These are phyloP conservation scores for Lichtheimia ramosa DNA, from an alignment of 371 early-diverging fungal species.

Conservation along the genomic window DNA sequence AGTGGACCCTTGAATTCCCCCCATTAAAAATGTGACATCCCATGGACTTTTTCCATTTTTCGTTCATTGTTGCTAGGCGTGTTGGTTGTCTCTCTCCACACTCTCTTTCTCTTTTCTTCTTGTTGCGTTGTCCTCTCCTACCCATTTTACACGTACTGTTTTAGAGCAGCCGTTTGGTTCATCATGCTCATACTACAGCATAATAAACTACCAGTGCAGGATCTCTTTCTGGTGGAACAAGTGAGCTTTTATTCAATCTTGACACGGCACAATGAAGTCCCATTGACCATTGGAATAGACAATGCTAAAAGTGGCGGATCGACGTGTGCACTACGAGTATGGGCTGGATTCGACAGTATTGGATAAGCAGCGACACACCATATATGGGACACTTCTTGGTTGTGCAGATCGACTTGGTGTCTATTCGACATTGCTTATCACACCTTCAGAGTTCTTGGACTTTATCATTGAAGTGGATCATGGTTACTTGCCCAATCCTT, in stretches of 20 bases:
- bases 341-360: conserved; percentile 65
- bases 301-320: conserved; percentile 39
- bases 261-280: conserved; percentile 59
- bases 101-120: too few relatives aligned
- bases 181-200: conserved; percentile 13
- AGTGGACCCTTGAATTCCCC: too few relatives aligned
- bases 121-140: too few relatives aligned
- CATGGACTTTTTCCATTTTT: too few relatives aligned
- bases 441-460: conserved; percentile 69
- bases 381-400: conserved; percentile 69
- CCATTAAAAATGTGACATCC: too few relatives aligned
- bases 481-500: conserved; percentile 78
- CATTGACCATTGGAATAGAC: conserved; percentile 13
- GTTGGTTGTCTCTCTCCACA: too few relatives aligned
- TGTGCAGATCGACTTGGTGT: conserved; percentile 65
- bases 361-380: conserved; percentile 62
- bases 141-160: neutral
- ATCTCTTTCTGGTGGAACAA: conserved; percentile 10
- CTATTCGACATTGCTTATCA: conserved; percentile 56
- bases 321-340: conserved; percentile 16
- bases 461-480: conserved; percentile 79
- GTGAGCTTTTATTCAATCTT: conserved; percentile 26
- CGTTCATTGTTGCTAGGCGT: too few relatives aligned
- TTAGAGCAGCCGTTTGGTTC: neutral
- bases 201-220: conserved; percentile 11